Percentiles rank a stretch among this genome's conserved stretches.
These are phyloP conservation scores for Spizellomyces punctatus DNA, from an alignment of 192 early-diverging fungal genomes.

Conservation along the genomic window DNA sequence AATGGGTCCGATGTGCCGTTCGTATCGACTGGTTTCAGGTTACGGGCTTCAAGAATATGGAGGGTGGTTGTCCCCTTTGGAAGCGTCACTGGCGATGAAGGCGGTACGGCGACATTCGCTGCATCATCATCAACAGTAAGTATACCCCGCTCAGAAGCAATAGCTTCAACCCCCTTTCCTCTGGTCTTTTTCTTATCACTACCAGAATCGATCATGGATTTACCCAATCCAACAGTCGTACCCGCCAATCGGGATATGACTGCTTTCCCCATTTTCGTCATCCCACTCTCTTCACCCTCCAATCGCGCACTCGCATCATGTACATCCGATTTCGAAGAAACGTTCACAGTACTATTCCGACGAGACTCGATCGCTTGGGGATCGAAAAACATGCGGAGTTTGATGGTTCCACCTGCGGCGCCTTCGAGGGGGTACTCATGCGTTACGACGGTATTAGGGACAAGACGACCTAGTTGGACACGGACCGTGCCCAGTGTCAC, in stretches of 20 bases:
- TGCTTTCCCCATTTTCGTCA: conserved; percentile 22
- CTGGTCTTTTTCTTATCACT: not conserved
- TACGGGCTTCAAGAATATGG: conserved; percentile 48
- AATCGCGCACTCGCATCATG: conserved; percentile 18
- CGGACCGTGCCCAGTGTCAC: conserved; percentile 54
- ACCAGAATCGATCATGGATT: not conserved
- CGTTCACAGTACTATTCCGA: not conserved
- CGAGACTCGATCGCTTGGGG: conserved; percentile 21
- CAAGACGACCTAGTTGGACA: conserved; percentile 41
- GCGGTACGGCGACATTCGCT: too few relatives aligned
- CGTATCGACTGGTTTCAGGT: conserved; percentile 59
- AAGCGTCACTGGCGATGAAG: too few relatives aligned
- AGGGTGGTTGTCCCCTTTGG: conserved; percentile 22
- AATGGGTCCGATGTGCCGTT: conserved; percentile 51
- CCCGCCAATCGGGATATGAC: conserved; percentile 14
- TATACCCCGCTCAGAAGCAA: conserved; percentile 8
- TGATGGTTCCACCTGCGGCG: conserved; percentile 25
- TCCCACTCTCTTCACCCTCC: conserved; percentile 7
- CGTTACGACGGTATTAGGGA: conserved; percentile 17
- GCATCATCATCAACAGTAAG: not conserved
- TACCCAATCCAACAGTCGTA: conserved; percentile 14
- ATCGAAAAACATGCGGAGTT: conserved; percentile 44
- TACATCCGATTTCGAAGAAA: not conserved
- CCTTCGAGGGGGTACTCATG: conserved; percentile 22
- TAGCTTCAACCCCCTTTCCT: not conserved